Conservation (phyloP, 768 basidiomycete species). For the Suillus discolor region DNA sequence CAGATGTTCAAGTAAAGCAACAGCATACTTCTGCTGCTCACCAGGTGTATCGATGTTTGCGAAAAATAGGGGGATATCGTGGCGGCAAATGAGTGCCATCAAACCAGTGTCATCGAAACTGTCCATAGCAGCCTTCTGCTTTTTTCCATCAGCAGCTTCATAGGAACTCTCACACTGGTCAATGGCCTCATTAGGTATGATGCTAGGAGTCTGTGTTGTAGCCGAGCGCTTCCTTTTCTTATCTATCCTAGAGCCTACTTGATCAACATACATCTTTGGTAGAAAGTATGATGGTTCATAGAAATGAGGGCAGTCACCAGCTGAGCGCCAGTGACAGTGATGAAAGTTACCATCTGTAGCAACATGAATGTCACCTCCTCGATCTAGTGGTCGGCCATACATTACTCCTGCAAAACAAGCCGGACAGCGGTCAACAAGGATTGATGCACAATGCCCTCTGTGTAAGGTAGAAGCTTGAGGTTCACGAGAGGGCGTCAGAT, state of each 20-base stretch:
- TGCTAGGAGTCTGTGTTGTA: not conserved
- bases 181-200: not conserved
- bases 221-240: not conserved
- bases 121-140: slow-evolving; percentile 26
- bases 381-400: not conserved
- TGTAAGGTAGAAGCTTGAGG: no score
- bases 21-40: slow-evolving; percentile 40
- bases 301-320: not conserved
- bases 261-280: not conserved
- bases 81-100: slow-evolving; percentile 42
- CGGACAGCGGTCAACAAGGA: not conserved
- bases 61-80: slow-evolving; percentile 37
- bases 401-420: not conserved
- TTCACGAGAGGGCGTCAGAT: no score
- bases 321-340: not conserved
- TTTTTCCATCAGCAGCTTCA: slow-evolving; percentile 29
- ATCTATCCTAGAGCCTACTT: not conserved
- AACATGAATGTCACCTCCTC: not conserved
- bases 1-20: slow-evolving; percentile 36
- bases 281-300: not conserved
- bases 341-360: not conserved
- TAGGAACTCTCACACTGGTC: not conserved
- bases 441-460: no score
- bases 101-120: slow-evolving; percentile 37
- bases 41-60: slow-evolving; percentile 44